Conservation (phyloP, 495 filamentous ascomycete species). For the Cercophora newfieldiana region DNA sequence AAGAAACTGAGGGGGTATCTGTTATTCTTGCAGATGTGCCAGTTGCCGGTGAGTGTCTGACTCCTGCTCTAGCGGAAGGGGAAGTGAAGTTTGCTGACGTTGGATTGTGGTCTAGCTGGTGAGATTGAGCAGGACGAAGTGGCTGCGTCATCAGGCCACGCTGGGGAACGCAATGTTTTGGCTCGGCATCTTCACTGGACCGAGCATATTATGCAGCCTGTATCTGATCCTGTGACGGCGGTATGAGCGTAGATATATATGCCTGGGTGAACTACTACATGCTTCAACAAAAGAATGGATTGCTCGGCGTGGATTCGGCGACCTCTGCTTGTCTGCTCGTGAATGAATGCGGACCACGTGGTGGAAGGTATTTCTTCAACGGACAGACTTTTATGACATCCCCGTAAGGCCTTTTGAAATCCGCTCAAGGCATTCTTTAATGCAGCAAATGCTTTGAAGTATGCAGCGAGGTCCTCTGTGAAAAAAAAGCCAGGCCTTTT, state of each 20-base stretch:
- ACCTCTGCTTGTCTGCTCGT: no score
- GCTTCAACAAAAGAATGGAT: not conserved
- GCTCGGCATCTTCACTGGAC: slow-evolving; percentile 69
- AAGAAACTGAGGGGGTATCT: slow-evolving; percentile 74
- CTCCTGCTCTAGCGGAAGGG: not conserved
- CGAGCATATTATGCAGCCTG: slow-evolving; percentile 68
- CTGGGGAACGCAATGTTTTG: slow-evolving; percentile 75
- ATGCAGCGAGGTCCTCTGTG: no score
- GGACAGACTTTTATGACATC: no score
- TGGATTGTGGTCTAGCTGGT: slow-evolving; percentile 48
- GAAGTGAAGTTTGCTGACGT: slow-evolving; percentile 9
- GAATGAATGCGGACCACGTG: no score
- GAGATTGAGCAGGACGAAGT: slow-evolving; percentile 59
- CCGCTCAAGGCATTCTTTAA: no score
- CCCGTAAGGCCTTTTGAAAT: no score
- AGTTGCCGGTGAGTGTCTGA: slow-evolving; percentile 53
- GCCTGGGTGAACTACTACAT: not conserved
- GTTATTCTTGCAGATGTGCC: slow-evolving; percentile 67
- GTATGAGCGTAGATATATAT: not conserved
- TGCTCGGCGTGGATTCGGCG: no score
- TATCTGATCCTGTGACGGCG: slow-evolving; percentile 63
- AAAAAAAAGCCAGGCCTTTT: no score
- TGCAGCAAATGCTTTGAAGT: no score
- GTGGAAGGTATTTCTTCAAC: no score
- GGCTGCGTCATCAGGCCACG: slow-evolving; percentile 57